These are phyloP conservation scores for Malassezia sympodialis DNA, from an alignment of 1,284 basidiomycete genomes.

Conservation along the genomic window DNA sequence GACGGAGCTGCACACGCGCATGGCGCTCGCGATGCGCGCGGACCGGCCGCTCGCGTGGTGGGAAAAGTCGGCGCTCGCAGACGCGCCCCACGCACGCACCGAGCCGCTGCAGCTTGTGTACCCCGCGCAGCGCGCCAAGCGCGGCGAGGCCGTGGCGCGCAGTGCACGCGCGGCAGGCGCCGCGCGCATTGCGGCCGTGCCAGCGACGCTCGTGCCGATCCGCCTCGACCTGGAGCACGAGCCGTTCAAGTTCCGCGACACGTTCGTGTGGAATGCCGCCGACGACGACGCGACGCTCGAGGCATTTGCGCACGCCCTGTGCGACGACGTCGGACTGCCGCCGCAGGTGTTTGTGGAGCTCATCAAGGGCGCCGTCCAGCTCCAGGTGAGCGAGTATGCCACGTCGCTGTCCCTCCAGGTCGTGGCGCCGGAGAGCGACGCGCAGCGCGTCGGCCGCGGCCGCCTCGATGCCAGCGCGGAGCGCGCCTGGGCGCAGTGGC, in stretches of 20 bases:
- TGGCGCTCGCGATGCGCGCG: slow-evolving; percentile 26
- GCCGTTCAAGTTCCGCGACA: slow-evolving; percentile 82
- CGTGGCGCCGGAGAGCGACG: not conserved
- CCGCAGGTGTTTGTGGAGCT: slow-evolving; percentile 58
- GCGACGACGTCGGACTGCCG: slow-evolving; percentile 79
- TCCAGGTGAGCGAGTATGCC: slow-evolving; percentile 67
- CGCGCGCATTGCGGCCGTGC: slow-evolving; percentile 56
- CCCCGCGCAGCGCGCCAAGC: slow-evolving; percentile 47
- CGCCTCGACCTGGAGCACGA: slow-evolving; percentile 85
- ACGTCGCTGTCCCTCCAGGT: slow-evolving; percentile 31
- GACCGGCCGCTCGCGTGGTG: slow-evolving; percentile 36
- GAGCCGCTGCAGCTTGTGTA: slow-evolving; percentile 30
- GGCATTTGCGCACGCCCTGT: slow-evolving; percentile 73
- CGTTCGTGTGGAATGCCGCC: slow-evolving; percentile 88
- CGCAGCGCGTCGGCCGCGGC: slow-evolving; percentile 2
- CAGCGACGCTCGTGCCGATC: slow-evolving; percentile 79
- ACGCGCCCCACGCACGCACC: slow-evolving; percentile 19
- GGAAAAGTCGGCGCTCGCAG: slow-evolving; percentile 30
- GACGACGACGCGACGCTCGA: slow-evolving; percentile 82
- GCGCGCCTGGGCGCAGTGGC: not conserved
- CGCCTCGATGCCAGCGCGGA: slow-evolving; percentile 6
- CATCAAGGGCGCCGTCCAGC: slow-evolving; percentile 74
- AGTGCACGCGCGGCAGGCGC: slow-evolving; percentile 25
- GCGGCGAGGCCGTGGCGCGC: slow-evolving; percentile 54
- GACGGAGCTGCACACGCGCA: slow-evolving; percentile 25